Conservation (phyloP, 1,284 basidiomycete species). For the Vanrija sp. region DNA sequence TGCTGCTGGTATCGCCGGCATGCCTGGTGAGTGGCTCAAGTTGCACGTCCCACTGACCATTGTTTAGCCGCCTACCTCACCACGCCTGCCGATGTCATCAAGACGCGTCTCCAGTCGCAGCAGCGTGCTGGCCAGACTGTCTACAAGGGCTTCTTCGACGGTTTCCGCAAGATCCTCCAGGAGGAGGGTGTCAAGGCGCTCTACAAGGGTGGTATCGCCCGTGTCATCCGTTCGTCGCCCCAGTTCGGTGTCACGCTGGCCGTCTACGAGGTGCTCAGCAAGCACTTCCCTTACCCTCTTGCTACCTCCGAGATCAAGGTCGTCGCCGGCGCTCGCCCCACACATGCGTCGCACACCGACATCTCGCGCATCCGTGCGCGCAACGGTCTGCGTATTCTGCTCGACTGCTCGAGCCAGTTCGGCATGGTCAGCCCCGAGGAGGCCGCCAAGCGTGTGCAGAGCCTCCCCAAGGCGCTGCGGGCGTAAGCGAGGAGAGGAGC, state of each 20-base stretch:
- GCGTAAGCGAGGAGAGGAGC: neutral
- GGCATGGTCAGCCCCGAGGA: conserved; percentile 37
- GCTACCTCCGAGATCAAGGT: conserved; percentile 52
- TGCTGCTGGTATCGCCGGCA: conserved; percentile 60
- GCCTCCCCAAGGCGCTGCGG: conserved; percentile 27
- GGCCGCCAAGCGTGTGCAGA: conserved; percentile 27
- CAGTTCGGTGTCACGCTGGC: conserved; percentile 93
- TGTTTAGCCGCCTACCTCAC: conserved; percentile 22
- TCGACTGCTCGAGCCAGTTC: conserved; percentile 47
- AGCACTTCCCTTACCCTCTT: conserved; percentile 70
- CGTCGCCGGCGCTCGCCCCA: conserved; percentile 61
- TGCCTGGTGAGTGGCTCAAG: conserved; percentile 57
- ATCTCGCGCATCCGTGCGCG: conserved; percentile 80
- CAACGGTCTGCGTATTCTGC: conserved; percentile 70
- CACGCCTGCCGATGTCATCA: conserved; percentile 73
- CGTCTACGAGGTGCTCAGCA: conserved; percentile 77
- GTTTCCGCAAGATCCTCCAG: conserved; percentile 82
- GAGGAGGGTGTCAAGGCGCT: conserved; percentile 59
- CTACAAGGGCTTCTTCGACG: conserved; percentile 88
- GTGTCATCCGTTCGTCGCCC: conserved; percentile 33
- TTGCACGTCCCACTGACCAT: neutral
- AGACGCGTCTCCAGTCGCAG: conserved; percentile 98
- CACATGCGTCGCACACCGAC: conserved; percentile 62
- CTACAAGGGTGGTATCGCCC: conserved; percentile 93
- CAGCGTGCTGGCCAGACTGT: conserved; percentile 84